A percentile compares a stretch with the other conserved stretches of the same genome.
Evolutionary conservation across 345 rosid species (phyloP).

Genomic region (Iberis pinnata): DNA sequence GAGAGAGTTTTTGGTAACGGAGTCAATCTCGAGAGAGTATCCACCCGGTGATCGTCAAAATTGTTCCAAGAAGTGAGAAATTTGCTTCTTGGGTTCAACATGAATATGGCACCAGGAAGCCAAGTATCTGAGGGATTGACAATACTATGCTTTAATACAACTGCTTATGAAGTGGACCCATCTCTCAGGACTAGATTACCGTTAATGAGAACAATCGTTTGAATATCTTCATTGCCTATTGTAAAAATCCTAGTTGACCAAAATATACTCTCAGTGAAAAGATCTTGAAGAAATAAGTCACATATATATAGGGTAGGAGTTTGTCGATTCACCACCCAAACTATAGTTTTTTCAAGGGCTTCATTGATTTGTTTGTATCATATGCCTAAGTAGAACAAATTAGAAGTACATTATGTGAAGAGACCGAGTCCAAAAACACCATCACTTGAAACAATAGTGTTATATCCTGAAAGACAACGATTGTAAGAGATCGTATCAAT

Average conservation of each 20-base stretch:
- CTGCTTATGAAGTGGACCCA: constrained; percentile 8
- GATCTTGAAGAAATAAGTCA: constrained; percentile 47
- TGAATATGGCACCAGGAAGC: constrained; percentile 54
- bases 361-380: constrained; percentile 39
- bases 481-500: constrained; percentile 42
- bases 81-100: constrained; percentile 25
- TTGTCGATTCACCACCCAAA: constrained; percentile 66
- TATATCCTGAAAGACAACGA: constrained; percentile 33
- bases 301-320: constrained; percentile 34
- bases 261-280: constrained; percentile 13
- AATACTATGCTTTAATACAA: constrained; percentile 54
- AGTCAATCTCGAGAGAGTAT: constrained; percentile 46
- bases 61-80: constrained; percentile 50
- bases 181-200: constrained; percentile 49
- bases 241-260: constrained; percentile 47
- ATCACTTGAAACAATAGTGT: constrained; percentile 39
- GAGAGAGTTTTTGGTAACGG: constrained; percentile 35
- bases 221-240: constrained; percentile 6
- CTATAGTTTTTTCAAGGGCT: constrained; percentile 23
- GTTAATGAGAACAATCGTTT: constrained; percentile 39
- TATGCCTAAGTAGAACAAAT: constrained; percentile 45
- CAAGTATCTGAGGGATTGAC: constrained; percentile 53
- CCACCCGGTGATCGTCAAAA: constrained; percentile 41
- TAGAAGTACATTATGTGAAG: constrained; percentile 41
- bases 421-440: constrained; percentile 48